Evolutionary conservation across 345 rosid species (phyloP), one percentile per base, ranked within the genome.

Genomic region (Linum trigynum): DNA sequence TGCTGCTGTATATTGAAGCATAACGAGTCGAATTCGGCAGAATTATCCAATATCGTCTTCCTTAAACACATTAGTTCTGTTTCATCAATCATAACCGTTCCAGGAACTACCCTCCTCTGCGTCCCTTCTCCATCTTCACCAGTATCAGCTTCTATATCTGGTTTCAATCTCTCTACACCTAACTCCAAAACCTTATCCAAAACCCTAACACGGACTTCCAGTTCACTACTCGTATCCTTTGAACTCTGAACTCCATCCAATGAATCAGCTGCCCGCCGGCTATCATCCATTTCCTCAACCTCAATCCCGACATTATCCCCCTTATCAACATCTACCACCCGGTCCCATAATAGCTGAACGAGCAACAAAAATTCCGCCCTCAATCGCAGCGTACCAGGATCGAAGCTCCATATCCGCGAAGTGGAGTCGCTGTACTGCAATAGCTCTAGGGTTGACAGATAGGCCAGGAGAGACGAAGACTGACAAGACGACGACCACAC

Each of bases 401-500:
- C 89, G 65, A 90, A 90, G 40, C 87, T 81, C 98, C 98, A 90
- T 42, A 83, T 42, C 1, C 58, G 75, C 2, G 87, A 73, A 8
- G 91, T 70, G 59, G 95, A 66, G 64, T 83, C 73, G 38, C 76
- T 74, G 61, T 71, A 80, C 71, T 83, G 80, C 35, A 90, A 60
- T 38, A 92, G 90, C 57, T 92, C 98, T 61, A 90, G 78, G 23
- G 89, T 79, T 0, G 96, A 84, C 39, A 90, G 75, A 65, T 81
- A 83, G 1, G 97, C 69, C 17, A 92, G 84, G 48, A 86, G 83
- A n/a, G 98, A 77, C 6, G 96, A 87, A 0, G 90, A 86, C 4
- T 96, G 77, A 72, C 92, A 90, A 15, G 96, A 85, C 10, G 71
- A 79, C 17, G 98, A 86, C 90, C 96, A 90, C 32, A 85, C 85